Percentiles rank a stretch among this genome's conserved stretches.
These are phyloP conservation scores for Gorgonomyces haynaldii DNA, from an alignment of 192 early-diverging fungal genomes.

Conservation along the genomic window DNA sequence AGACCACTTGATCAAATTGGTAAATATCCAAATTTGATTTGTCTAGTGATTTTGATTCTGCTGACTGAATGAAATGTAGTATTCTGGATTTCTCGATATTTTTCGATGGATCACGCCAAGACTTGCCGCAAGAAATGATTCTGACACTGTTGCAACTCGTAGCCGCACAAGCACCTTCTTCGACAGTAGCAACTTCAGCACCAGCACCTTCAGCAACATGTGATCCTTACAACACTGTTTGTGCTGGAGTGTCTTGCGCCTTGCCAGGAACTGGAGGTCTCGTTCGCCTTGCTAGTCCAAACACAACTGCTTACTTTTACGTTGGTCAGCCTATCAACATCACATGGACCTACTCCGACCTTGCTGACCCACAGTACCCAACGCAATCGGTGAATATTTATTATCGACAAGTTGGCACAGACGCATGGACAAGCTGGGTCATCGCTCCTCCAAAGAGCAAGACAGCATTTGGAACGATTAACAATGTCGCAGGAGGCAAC, in stretches of 20 bases:
- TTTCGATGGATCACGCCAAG: no score
- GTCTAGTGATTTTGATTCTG: no score
- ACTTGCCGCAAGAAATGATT: no score
- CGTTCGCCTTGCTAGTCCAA: slow-evolving; percentile 1
- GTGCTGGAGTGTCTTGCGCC: not conserved
- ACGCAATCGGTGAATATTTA: not conserved
- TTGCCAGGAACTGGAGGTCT: not conserved
- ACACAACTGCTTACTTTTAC: slow-evolving; percentile 7
- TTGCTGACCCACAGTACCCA: not conserved
- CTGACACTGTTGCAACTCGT: no score
- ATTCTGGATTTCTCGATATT: no score
- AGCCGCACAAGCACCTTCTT: no score
- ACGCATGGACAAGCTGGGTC: not conserved
- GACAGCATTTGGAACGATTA: not conserved
- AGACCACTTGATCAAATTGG: no score
- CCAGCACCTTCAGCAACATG: not conserved
- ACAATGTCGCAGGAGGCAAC: not conserved
- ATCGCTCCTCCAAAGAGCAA: not conserved
- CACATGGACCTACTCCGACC: slow-evolving; percentile 10
- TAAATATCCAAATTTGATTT: no score
- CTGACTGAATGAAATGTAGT: no score
- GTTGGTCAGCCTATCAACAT: slow-evolving; percentile 8
- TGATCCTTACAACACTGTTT: not conserved
- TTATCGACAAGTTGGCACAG: not conserved
- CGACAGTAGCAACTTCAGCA: no score